These are phyloP conservation scores for Penicillium sp. DNA, from an alignment of 2,329 filamentous ascomycete species.

Conservation along the genomic window DNA sequence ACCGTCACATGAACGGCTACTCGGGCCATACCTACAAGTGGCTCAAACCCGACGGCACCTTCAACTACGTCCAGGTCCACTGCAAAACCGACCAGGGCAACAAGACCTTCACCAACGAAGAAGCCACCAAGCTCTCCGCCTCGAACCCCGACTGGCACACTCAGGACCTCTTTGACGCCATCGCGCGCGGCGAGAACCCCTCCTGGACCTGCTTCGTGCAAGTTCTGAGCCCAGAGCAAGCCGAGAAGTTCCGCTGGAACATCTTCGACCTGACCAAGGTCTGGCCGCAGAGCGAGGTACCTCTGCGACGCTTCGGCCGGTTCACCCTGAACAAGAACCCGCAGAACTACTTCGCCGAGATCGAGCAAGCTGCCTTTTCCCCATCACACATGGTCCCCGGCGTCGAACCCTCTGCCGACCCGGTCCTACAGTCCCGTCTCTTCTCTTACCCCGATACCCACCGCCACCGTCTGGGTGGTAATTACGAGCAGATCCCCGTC, in stretches of 20 bases:
- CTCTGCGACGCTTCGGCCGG: constrained; percentile 56
- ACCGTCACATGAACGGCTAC: constrained; percentile 64
- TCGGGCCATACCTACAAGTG: constrained; percentile 64
- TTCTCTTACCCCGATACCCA: constrained; percentile 68
- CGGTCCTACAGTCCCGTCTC: constrained; percentile 63
- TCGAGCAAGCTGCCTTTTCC: constrained; percentile 66
- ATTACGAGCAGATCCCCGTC: constrained; percentile 61
- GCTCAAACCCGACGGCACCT: constrained; percentile 60
- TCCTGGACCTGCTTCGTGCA: constrained; percentile 63
- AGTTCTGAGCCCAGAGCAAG: constrained; percentile 57
- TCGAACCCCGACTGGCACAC: constrained; percentile 60
- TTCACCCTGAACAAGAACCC: constrained; percentile 62
- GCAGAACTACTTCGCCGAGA: constrained; percentile 65
- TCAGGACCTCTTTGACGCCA: constrained; percentile 60
- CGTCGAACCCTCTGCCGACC: constrained; percentile 64
- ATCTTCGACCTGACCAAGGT: constrained; percentile 66
- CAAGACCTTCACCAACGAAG: constrained; percentile 55
- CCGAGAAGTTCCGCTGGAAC: constrained; percentile 57
- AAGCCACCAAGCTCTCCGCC: constrained; percentile 51
- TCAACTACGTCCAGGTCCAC: constrained; percentile 62
- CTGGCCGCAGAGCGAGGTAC: constrained; percentile 61
- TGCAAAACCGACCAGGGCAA: constrained; percentile 59
- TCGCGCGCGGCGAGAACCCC: constrained; percentile 56
- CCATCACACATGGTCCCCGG: constrained; percentile 63
- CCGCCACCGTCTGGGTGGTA: constrained; percentile 58